phyloP scores from a whole-genome alignment of 2,329 filamentous ascomycete genomes.

The Trichoderma atrobrunneum region DNA sequence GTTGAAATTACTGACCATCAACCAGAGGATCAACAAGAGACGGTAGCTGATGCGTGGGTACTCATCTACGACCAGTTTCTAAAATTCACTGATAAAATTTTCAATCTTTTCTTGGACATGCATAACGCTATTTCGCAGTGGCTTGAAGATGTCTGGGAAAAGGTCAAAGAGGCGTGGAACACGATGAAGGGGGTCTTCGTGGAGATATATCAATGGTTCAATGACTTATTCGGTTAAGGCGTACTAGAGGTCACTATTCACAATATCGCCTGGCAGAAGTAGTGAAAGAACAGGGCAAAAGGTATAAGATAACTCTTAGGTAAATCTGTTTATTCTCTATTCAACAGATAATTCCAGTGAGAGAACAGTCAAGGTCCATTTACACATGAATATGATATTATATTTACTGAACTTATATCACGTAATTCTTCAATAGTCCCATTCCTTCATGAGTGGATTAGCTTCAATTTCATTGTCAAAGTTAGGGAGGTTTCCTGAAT shows the following conservation, averaged over 20 bases:
- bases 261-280: not conserved
- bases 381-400: not conserved
- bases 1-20: not conserved
- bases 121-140: not conserved
- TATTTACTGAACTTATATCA: not conserved
- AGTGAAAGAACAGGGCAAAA: not conserved
- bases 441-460: not conserved
- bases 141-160: not conserved
- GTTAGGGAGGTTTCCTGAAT: conserved; percentile 58
- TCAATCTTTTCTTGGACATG: not conserved
- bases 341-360: not conserved
- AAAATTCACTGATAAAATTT: not conserved
- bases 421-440: not conserved
- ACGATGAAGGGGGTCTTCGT: not conserved
- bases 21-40: not conserved
- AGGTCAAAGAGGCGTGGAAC: not conserved
- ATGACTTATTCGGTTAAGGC: not conserved
- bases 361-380: not conserved
- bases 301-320: not conserved
- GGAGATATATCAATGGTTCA: not conserved
- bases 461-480: conserved; percentile 44
- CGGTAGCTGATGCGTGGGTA: not conserved
- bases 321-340: not conserved
- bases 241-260: not conserved
- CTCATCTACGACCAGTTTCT: not conserved